A percentile compares a stretch with the other conserved stretches of the same genome.
Evolutionary conservation across 345 rosid genomes (phyloP).

Genomic region (Noccaea bulbosa): DNA sequence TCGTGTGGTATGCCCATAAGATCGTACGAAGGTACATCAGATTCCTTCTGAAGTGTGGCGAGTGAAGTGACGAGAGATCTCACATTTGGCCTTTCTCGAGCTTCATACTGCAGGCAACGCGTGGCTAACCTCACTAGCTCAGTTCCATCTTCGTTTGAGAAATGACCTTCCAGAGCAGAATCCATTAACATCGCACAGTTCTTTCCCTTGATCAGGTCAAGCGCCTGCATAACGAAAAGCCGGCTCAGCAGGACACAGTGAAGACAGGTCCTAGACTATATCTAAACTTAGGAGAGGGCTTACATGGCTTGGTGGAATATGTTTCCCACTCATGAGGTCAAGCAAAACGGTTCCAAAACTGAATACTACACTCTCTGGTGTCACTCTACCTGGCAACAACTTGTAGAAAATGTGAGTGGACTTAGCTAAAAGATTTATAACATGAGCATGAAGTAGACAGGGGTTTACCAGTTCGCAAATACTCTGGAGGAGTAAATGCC

Average conservation of each 20-base stretch:
- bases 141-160: slow-evolving; percentile 91
- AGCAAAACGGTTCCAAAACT: slow-evolving; percentile 95
- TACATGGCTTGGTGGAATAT: slow-evolving; percentile 99
- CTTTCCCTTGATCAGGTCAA: slow-evolving; percentile 87
- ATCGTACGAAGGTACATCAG: slow-evolving; percentile 66
- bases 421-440: neutral
- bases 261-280: slow-evolving; percentile 12
- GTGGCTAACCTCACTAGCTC: slow-evolving; percentile 87
- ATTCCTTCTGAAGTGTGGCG: slow-evolving; percentile 78
- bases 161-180: slow-evolving; percentile 90
- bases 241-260: slow-evolving; percentile 4
- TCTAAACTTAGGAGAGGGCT: slow-evolving; percentile 30
- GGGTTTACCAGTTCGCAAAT: slow-evolving; percentile 76
- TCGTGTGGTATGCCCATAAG: slow-evolving; percentile 77
- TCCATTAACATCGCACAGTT: slow-evolving; percentile 93
- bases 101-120: slow-evolving; percentile 95
- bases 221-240: slow-evolving; percentile 64
- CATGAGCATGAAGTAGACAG: neutral
- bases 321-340: slow-evolving; percentile 97
- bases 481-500: slow-evolving; percentile 99
- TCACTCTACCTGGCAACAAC: slow-evolving; percentile 82
- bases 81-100: slow-evolving; percentile 95
- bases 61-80: slow-evolving; percentile 83
- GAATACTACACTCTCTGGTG: slow-evolving; percentile 91
- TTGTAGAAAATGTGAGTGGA: slow-evolving; percentile 6